Evolutionary conservation across 78 protist species (phyloP).

Genomic region (Cavenderia fasciculata): DNA sequence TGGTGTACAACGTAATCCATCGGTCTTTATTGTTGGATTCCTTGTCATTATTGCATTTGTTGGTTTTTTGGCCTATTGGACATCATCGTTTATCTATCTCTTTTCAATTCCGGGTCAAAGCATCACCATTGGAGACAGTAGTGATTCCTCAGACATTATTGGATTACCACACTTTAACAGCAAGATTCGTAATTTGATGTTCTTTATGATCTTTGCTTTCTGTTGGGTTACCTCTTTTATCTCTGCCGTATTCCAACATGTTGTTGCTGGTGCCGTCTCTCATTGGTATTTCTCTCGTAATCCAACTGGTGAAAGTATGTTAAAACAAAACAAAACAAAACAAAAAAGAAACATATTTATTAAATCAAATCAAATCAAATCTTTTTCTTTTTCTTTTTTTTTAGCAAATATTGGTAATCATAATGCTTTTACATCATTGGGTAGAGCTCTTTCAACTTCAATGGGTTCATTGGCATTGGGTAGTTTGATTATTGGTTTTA

Average conservation of each 20-base stretch:
- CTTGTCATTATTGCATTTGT: conserved; percentile 24
- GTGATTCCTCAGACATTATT: neutral
- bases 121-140: neutral
- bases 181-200: conserved; percentile 65
- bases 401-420: conserved; percentile 5
- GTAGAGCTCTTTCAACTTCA: conserved; percentile 30
- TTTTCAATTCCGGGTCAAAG: conserved; percentile 74
- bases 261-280: conserved; percentile 80
- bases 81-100: conserved; percentile 60
- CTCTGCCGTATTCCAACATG: conserved; percentile 69
- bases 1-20: conserved; percentile 72
- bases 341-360: no score
- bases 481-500: conserved; percentile 54
- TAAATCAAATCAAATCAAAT: no score
- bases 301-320: conserved; percentile 9
- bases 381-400: neutral
- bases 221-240: conserved; percentile 67
- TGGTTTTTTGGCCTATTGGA: conserved; percentile 78
- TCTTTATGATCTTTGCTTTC: conserved; percentile 76
- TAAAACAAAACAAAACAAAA: no score
- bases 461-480: conserved; percentile 77
- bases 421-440: conserved; percentile 35
- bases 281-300: conserved; percentile 74
- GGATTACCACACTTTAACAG: conserved; percentile 34
- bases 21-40: conserved; percentile 32